Evolutionary conservation across 2,329 filamentous ascomycete species (phyloP), one percentile per base, ranked within the genome.

Genomic region (Fusarium chlamydosporum): DNA sequence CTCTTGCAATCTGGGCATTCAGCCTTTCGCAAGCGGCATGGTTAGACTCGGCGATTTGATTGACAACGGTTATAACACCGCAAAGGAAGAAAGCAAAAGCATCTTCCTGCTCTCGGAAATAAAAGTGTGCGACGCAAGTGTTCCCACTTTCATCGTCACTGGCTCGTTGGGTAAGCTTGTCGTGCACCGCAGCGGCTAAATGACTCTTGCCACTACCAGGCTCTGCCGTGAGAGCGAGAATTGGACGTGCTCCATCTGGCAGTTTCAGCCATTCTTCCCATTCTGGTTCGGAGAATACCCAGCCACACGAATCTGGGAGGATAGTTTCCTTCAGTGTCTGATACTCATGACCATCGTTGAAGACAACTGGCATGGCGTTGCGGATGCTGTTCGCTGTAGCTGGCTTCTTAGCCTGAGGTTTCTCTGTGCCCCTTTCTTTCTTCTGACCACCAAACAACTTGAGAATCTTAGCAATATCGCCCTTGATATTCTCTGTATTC

Each of bases 151-250:
- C 26, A 16, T 76, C 72, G 1, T 67, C 65, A 1, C 27, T 0
- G 65, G 70, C 11, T 60, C 38, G 0, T 65, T 40, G 0, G 55
- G 43, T 3, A 77, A 50, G 23, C 10, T 54, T 71, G 35, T 75
- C 72, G n/a, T 73, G 61, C 0, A 76, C 23, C 0, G 60, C 53
- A 0, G 73, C 73, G 0, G 74, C 77, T 0, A 80, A 51, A 12
- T 77, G 74, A 15, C 77, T 78, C 37, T 81, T 81, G 0, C 79
- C 79, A 1, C 72, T 69, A 2, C 79, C 79, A 2, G 77, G 71
- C 0, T 66, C 51, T 3, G 75, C 77, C 0, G 66, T 62, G 6
- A 81, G 61, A n/a, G 73, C 75, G 2, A 81, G 68, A 0, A 79
- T 13, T 0, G 68, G 68, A 4, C 54, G 23, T 23, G 23, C 23